Base-by-base conservation (phyloP, 805 yeast species). In the Grigorovia transvaalensis region DNA sequence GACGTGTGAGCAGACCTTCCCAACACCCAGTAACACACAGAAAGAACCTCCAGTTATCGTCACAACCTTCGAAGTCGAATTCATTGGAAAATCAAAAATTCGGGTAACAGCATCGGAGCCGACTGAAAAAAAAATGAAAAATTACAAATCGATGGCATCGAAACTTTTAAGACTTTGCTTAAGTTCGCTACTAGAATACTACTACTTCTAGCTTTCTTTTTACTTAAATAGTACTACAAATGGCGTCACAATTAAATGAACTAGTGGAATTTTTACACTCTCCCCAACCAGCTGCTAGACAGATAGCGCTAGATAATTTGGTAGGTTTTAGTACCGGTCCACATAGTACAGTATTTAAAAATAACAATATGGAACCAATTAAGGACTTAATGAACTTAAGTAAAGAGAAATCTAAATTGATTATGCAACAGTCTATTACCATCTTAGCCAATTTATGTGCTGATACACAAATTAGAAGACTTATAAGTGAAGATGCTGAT, bases 391-490 rank as follows among this genome's bases (percentile, higher is more conserved):
- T 83, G 64, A 68, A 68, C 12, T 67, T 88, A 41, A 72, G 83
- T 4, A 68, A 71, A 54, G 83, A 79, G 54, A 72, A 71, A 35
- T 81, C 82, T 6, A 73, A 74, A 58, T 74, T 79, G 40, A 71
- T 76, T 19, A 85, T 82, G 9, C 77, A 74, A 52, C 84, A 84
- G 56, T 78, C 96, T 0, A 70, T 85, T 17, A 88, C 96, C 0
- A 87, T 85, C 35, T 71, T 93, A 60, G 87, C 85, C 9, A 93
- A 93, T 63, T 69, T 91, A 52, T 85, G 95, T 68, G 93, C 81
- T 57, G 88, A 85, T 64, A 58, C 65, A 4, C 70, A 71, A 18
- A 77, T 88, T 62, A 78, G 96, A 59, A 74, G 75, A 46, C 59
- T 82, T 53, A 76, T 91, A 20, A 85, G 81, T 6, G 74, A 78